Evolutionary conservation across 1,284 basidiomycete genomes (phyloP).

Genomic region (Porogramme epimiltina): DNA sequence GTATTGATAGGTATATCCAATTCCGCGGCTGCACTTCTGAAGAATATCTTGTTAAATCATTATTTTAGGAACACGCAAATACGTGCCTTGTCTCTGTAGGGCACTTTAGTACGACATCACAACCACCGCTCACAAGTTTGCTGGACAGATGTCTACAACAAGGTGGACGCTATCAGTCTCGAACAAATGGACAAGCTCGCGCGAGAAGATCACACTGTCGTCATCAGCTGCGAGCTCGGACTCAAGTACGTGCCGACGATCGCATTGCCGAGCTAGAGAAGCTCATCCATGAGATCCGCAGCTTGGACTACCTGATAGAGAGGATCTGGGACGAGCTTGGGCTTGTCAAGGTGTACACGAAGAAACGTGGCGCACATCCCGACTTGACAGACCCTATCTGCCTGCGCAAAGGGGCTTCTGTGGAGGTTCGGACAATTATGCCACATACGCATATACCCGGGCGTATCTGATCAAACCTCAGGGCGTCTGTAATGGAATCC

Average conservation of each 20-base stretch:
- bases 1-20: slow-evolving; percentile 77
- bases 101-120: slow-evolving; percentile 19
- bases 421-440: slow-evolving; percentile 64
- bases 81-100: slow-evolving; percentile 86
- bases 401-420: slow-evolving; percentile 87
- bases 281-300: slow-evolving; percentile 33
- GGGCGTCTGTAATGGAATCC: slow-evolving; percentile 91
- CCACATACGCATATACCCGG: not conserved
- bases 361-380: slow-evolving; percentile 92
- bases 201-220: slow-evolving; percentile 84
- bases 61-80: slow-evolving; percentile 82
- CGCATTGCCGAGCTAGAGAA: not conserved
- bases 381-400: slow-evolving; percentile 94
- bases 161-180: slow-evolving; percentile 89
- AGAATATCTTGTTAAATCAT: not conserved
- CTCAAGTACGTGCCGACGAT: slow-evolving; percentile 61
- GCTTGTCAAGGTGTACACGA: slow-evolving; percentile 94
- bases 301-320: slow-evolving; percentile 86
- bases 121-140: not conserved
- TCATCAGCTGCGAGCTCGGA: slow-evolving; percentile 93
- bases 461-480: slow-evolving; percentile 29
- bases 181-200: slow-evolving; percentile 91
- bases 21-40: not conserved
- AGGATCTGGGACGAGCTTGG: slow-evolving; percentile 88
- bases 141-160: slow-evolving; percentile 90